These are phyloP conservation scores for Trametes hirsuta DNA, from an alignment of 1,284 basidiomycete genomes.

Conservation along the genomic window DNA sequence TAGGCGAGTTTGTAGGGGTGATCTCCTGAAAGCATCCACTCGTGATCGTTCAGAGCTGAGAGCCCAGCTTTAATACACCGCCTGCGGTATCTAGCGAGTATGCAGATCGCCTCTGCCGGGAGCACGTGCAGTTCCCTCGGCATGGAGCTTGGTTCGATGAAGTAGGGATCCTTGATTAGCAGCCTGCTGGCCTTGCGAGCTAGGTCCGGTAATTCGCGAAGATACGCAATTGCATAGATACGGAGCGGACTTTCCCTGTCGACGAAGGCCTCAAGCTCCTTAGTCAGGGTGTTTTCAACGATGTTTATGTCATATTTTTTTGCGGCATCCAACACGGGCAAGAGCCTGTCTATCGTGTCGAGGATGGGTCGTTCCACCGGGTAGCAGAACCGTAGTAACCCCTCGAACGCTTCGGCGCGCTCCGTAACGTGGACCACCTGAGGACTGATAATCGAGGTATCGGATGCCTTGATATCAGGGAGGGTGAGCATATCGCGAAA, in stretches of 20 bases:
- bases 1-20: not conserved
- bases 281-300: constrained; percentile 48
- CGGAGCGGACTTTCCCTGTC: not conserved
- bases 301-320: constrained; percentile 63
- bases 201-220: constrained; percentile 15
- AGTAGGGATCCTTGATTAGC: not conserved
- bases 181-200: constrained; percentile 1
- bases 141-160: not conserved
- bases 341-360: constrained; percentile 50
- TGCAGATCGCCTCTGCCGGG: not conserved
- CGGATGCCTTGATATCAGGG: not conserved
- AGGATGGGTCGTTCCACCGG: constrained; percentile 10
- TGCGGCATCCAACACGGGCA: constrained; percentile 52
- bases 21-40: not conserved
- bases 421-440: constrained; percentile 12
- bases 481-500: constrained; percentile 24
- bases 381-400: constrained; percentile 6
- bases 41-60: not conserved
- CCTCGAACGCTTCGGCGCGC: constrained; percentile 4
- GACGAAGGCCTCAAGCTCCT: constrained; percentile 45
- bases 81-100: not conserved
- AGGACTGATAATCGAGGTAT: not conserved
- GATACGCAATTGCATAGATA: constrained; percentile 7
- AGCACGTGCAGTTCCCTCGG: not conserved
- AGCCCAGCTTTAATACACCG: not conserved